These are phyloP conservation scores for Boletus vinaceobasis DNA, from an alignment of 768 basidiomycete genomes.

Conservation along the genomic window DNA sequence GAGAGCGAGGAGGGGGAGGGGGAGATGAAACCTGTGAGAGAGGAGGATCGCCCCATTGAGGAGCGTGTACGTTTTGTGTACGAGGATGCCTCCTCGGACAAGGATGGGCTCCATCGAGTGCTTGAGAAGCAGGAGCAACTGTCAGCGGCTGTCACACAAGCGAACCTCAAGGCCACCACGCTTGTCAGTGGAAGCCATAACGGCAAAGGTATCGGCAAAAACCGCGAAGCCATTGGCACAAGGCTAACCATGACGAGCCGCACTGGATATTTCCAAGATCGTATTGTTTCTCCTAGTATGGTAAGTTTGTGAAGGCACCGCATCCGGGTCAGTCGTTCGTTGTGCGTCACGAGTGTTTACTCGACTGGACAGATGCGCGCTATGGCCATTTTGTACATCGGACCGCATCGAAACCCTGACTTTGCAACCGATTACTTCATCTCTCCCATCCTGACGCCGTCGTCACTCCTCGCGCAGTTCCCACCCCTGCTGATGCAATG, in stretches of 20 bases:
- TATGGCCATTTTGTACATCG: constrained; percentile 97
- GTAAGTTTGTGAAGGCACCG: constrained; percentile 45
- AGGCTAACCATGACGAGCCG: constrained; percentile 93
- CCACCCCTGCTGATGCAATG: constrained; percentile 93
- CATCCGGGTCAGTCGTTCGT: constrained; percentile 1
- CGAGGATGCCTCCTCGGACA: constrained; percentile 18
- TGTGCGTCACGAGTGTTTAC: constrained; percentile 5
- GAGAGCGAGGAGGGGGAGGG: constrained; percentile 49
- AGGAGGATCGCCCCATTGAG: constrained; percentile 72
- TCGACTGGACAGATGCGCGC: constrained; percentile 86
- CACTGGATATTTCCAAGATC: constrained; percentile 89
- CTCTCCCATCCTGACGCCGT: constrained; percentile 89
- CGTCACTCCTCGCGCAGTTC: constrained; percentile 82
- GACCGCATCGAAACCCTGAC: constrained; percentile 90
- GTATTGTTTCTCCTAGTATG: constrained; percentile 94
- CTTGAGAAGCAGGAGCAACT: constrained; percentile 50
- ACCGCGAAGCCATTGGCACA: constrained; percentile 71
- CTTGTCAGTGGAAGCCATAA: constrained; percentile 31
- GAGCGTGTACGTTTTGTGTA: constrained; percentile 69
- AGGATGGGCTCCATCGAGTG: constrained; percentile 11
- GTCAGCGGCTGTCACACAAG: constrained; percentile 49
- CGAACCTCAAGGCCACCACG: constrained; percentile 43
- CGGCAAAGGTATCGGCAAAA: constrained; percentile 31
- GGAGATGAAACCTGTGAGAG: constrained; percentile 46
- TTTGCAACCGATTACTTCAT: constrained; percentile 94